Base-by-base conservation (phyloP, 805 yeast species). In the Millerozyma acaciae region DNA sequence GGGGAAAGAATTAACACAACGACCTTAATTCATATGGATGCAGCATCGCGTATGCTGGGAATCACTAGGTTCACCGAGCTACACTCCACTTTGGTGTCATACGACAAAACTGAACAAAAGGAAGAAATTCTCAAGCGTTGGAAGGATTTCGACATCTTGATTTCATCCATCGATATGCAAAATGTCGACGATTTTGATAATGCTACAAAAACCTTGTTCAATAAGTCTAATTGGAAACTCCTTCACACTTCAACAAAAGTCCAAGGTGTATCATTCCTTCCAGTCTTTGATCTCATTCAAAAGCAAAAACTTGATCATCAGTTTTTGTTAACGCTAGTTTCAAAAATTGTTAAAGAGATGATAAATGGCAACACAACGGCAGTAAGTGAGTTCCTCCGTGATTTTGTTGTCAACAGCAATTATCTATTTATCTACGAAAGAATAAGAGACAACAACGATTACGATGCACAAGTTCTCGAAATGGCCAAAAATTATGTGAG, bases 21-120 rank as follows among this genome's bases (percentile, higher is more conserved):
- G 10, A 42, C 40, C 6, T 38, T 67, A 0, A 76, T 89, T 7
- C 95, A 89, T 55, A 60, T 86, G 61, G 94, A 84, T 47, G 80
- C 81, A 3, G 75, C 84, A 0, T 72, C 90, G 0, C 85, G 95
- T 48, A 87, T 86, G 93, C 78, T 90, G 1, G 97, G 97, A 6
- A 80, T 79, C 4, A 75, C 89, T 3, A 66, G 76, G 33, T 90
- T 90, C 60, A 80, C 80, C 0, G 81, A 88, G 49, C 44, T 83
- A 4, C 70, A 74, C 30, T 47, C 43, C 28, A 26, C 25, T 8
- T 12, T 30, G 1, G 44, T 60, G 5, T 41, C 38, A n/a, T 90
- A 86, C 50, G 96, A 90, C 55, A 87, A 82, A 50, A 75, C 93
- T 0, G 97, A 90, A 51, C 63, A 70, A 30, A 41, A 41, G 3